Percentiles rank a stretch among this genome's conserved stretches.
Conservation (phyloP, 768 basidiomycete species). For the Boletales sp. region DNA sequence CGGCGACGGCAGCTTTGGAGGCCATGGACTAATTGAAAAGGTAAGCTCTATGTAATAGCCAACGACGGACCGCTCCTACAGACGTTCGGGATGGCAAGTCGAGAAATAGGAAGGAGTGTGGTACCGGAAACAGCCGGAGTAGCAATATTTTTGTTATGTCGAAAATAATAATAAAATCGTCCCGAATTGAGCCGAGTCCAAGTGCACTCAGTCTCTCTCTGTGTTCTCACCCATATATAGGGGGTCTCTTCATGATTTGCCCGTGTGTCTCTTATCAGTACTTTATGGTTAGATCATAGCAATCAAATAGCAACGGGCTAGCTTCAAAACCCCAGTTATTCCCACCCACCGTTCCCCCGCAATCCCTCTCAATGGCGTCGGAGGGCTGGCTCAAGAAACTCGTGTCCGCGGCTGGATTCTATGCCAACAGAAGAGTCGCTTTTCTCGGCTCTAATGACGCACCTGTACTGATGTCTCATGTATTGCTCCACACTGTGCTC, state of each 20-base stretch:
- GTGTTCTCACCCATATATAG: too few relatives aligned
- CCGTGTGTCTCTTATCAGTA: too few relatives aligned
- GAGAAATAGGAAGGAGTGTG: constrained; percentile 8
- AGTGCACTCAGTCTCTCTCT: too few relatives aligned
- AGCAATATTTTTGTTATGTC: constrained; percentile 7
- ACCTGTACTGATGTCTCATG: constrained; percentile 4
- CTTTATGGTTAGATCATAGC: too few relatives aligned
- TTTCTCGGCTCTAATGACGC: constrained; percentile 21
- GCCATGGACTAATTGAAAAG: constrained; percentile 46
- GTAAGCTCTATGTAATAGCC: neutral
- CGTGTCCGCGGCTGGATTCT: constrained; percentile 3
- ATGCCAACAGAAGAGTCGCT: constrained; percentile 2
- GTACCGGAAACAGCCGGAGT: constrained; percentile 29
- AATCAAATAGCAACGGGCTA: too few relatives aligned
- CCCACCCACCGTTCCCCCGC: neutral
- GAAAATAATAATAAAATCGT: constrained; percentile 1
- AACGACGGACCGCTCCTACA: constrained; percentile 11
- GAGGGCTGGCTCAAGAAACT: constrained; percentile 7
- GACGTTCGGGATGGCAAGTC: constrained; percentile 13
- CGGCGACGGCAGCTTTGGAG: constrained; percentile 66
- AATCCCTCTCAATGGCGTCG: constrained; percentile 5
- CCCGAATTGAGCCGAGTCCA: too few relatives aligned
- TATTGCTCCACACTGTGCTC: constrained; percentile 16
- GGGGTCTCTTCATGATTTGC: too few relatives aligned
- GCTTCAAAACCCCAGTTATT: too few relatives aligned